Base-by-base conservation (phyloP, 495 filamentous ascomycete genomes). In the Penicillium ochrochloron region DNA sequence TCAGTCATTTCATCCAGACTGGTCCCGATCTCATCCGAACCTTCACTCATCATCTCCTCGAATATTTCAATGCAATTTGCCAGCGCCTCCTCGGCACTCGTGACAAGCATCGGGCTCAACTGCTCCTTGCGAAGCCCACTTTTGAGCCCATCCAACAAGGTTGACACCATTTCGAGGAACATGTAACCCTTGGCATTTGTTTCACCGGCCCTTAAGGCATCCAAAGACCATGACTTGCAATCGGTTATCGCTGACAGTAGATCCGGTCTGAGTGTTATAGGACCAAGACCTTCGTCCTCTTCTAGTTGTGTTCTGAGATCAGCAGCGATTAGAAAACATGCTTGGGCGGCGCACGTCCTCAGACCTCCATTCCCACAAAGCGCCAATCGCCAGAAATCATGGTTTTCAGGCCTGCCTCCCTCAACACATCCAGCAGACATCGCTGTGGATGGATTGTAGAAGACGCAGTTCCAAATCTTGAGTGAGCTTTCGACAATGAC, bases 151-250 rank as follows among this genome's bases (percentile, higher is more conserved):
- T 84, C 70, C 0, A 86, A 68, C 53, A 85, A 80, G 5, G 79
- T 79, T 5, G 61, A 33, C 0, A 87, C 55, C 6, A 84, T 59
- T 4, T 63, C 60, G 0, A 72, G 64, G 29, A 87, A 70, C 29
- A 89, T 44, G 48, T 82, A 83, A 1, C 80, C 83, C 62, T 88
- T 88, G n/a, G 83, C 73, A 64, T 86, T 88, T 0, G 81, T 85
- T 69, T 87, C 82, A 4, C 86, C 86, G 3, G 73, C 75, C 42
- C 77, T 51, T 5, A 88, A 76, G 35, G 71, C 74, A 11, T 62
- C 61, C 68, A 83, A 69, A 0, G 58, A 35, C 81, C 81, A 87
- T 5, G 57, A 57, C 42, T 76, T 78, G 0, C 80, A 77, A 29
- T 87, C 79, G 0, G 78, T 69, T 3, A 88, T 9, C 4, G 84